Conservation (phyloP, 2,329 filamentous ascomycete genomes). For the Annulohypoxylon truncatum region DNA sequence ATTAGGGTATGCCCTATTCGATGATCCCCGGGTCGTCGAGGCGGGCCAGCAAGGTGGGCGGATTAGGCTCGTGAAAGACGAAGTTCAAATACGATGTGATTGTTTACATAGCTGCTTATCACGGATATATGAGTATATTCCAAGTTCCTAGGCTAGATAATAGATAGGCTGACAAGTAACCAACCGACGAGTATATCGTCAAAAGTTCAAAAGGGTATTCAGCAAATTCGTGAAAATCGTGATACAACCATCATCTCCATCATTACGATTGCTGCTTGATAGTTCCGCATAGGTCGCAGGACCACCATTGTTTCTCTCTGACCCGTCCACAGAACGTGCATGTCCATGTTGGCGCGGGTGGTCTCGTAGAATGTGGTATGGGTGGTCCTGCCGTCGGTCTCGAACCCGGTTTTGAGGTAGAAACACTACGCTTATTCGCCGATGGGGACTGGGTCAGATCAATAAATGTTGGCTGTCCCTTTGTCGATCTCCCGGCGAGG, state of each 20-base stretch:
- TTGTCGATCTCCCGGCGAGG: slow-evolving; percentile 34
- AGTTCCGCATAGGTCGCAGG: slow-evolving; percentile 64
- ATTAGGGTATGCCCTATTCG: not conserved
- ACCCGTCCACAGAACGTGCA: slow-evolving; percentile 64
- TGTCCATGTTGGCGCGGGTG: slow-evolving; percentile 55
- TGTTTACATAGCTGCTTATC: not conserved
- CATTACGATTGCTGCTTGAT: slow-evolving; percentile 56
- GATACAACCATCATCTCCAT: not conserved
- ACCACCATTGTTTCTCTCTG: slow-evolving; percentile 68
- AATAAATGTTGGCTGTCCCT: slow-evolving; percentile 41
- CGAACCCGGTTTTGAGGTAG: slow-evolving; percentile 32
- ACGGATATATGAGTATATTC: not conserved
- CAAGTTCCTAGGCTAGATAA: not conserved
- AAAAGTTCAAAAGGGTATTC: slow-evolving; percentile 17
- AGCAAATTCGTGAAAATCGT: slow-evolving; percentile 4
- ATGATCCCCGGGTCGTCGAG: not conserved
- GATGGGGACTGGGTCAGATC: slow-evolving; percentile 41
- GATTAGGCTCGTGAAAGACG: not conserved
- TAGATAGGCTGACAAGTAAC: not conserved
- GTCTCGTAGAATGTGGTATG: slow-evolving; percentile 37
- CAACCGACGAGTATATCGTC: not conserved
- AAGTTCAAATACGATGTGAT: slow-evolving; percentile 27
- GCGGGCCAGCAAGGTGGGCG: not conserved
- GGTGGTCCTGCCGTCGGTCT: slow-evolving; percentile 21
- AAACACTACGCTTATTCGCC: slow-evolving; percentile 6